Evolutionary conservation across 768 basidiomycete species (phyloP).

Genomic region (Tricholomella constricta): DNA sequence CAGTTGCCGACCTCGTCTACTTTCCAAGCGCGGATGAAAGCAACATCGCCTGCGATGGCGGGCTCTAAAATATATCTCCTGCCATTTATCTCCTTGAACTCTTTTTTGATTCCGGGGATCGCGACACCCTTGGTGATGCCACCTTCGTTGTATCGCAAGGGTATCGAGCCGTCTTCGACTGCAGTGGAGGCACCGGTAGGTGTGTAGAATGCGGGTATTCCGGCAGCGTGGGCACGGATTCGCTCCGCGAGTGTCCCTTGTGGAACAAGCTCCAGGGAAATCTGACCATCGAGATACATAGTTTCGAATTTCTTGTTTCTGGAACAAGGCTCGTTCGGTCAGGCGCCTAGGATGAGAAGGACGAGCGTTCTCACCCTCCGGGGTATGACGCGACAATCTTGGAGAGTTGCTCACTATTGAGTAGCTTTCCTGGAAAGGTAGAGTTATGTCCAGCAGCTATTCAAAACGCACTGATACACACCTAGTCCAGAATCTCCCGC

Average conservation of each 20-base stretch:
- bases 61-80: slow-evolving; percentile 81
- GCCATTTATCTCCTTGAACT: slow-evolving; percentile 76
- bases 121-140: slow-evolving; percentile 72
- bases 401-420: slow-evolving; percentile 73
- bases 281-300: slow-evolving; percentile 76
- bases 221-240: slow-evolving; percentile 85
- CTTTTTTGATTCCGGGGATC: slow-evolving; percentile 74
- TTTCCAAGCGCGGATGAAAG: slow-evolving; percentile 90
- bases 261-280: slow-evolving; percentile 86
- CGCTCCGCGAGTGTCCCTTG: slow-evolving; percentile 92
- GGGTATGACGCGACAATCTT: slow-evolving; percentile 91
- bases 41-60: slow-evolving; percentile 78
- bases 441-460: not conserved
- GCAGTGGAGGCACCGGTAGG: slow-evolving; percentile 89
- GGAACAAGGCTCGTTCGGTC: not conserved
- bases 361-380: slow-evolving; percentile 59
- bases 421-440: slow-evolving; percentile 58
- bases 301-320: slow-evolving; percentile 88
- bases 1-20: slow-evolving; percentile 90
- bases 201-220: slow-evolving; percentile 92
- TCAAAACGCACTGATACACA: slow-evolving; percentile 25
- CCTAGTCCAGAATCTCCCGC: slow-evolving; percentile 70
- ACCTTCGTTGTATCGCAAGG: slow-evolving; percentile 75
- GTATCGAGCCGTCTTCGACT: slow-evolving; percentile 77
- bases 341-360: not conserved